Base-by-base conservation (phyloP, 148 eudicot species). In the Cornus suecica region DNA sequence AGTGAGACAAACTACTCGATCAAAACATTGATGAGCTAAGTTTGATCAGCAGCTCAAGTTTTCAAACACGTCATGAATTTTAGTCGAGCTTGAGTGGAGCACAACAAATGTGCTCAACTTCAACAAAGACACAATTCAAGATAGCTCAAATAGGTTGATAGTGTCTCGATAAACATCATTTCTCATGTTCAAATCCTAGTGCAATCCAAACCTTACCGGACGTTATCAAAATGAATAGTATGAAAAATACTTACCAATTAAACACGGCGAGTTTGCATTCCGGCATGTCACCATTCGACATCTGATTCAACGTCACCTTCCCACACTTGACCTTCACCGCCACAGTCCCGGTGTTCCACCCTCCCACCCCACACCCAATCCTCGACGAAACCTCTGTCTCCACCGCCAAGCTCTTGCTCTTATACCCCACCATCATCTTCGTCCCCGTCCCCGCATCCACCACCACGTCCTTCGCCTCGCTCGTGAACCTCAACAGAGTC, bases 291-390 rank as follows among this genome's bases (percentile, higher is more conserved):
- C 83, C 90, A 28, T 32, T 66, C 24, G 66, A 68, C 9, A 86
- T 61, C 48, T 78, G 72, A 74, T 81, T 86, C 82, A 88, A 68
- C 1, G 79, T 77, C 23, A 79, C 69, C 37, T 80, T 89, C 0
- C 82, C 88, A 65, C 91, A 88, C 1, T n/a, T n/a, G 2, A 78
- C 85, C 65, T 73, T 78, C 7, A 86, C 74, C 13, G 78, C 65
- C 11, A 81, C 45, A 80, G 69, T 84, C 22, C 16, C 25, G 1
- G 77, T 23, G 58, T 68, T 68, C 81, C 81, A 79, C 81, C 84
- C 20, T 68, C 18, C 67, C 32, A 79, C 63, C 24, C 84, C 84
- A 26, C 83, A 37, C 11, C 88, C 90, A 26, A 89, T 7, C 60
- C 85, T 81, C 4, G 72, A 42, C 25, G 26, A 15, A 32, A 86